A percentile compares a stretch with the other conserved stretches of the same genome.
Conservation (phyloP, 306 rosid genomes). For the Rosa multiflora region DNA sequence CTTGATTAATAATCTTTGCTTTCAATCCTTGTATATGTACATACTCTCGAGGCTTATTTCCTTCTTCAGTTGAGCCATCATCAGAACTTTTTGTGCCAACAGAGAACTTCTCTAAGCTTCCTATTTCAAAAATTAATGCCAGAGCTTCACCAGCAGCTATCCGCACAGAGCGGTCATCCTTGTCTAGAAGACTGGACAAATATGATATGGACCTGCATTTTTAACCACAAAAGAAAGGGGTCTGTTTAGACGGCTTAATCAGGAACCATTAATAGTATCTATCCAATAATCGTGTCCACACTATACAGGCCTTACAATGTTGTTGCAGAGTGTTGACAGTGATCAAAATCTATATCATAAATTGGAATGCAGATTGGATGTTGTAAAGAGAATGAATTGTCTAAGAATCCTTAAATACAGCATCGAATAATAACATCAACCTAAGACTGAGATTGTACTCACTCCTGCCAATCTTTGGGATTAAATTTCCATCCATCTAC, state of each 20-base stretch:
- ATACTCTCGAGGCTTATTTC: slow-evolving; percentile 52
- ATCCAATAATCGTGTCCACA: not conserved
- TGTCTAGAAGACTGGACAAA: slow-evolving; percentile 81
- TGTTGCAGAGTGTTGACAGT: not conserved
- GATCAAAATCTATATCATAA: not conserved
- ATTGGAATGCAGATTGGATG: not conserved
- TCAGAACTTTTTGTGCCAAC: slow-evolving; percentile 39
- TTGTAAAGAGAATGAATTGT: not conserved
- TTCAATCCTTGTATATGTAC: slow-evolving; percentile 69
- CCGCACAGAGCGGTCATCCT: slow-evolving; percentile 86
- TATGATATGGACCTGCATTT: slow-evolving; percentile 67
- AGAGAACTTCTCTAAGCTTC: slow-evolving; percentile 59
- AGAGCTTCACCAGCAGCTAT: slow-evolving; percentile 96
- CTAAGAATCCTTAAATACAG: not conserved
- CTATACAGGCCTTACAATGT: not conserved
- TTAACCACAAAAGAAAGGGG: slow-evolving; percentile 8
- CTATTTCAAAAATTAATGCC: slow-evolving; percentile 82
- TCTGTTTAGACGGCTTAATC: not conserved
- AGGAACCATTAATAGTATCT: not conserved
- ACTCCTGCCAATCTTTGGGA: slow-evolving; percentile 82
- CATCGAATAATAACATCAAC: not conserved
- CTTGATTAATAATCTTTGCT: slow-evolving; percentile 76
- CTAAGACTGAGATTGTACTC: slow-evolving; percentile 30
- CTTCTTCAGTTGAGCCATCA: slow-evolving; percentile 46
- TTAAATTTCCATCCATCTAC: slow-evolving; percentile 57